Evolutionary conservation across 305 asterid genomes (phyloP).

Genomic region (Fraxinus velutina): DNA sequence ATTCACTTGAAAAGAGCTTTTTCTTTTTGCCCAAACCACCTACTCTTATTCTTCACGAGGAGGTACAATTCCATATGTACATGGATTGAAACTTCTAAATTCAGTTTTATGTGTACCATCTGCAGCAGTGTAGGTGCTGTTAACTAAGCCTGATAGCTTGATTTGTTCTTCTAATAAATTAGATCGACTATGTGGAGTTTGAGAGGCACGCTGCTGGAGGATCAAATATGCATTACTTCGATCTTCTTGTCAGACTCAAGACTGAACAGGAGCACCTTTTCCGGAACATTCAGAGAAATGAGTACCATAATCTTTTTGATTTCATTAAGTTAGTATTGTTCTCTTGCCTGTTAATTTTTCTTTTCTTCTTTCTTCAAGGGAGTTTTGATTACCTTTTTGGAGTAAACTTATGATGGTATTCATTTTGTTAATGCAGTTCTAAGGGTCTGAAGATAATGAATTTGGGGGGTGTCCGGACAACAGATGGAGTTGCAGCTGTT

Average conservation of each 20-base stretch:
- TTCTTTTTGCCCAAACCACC: slow-evolving; percentile 99
- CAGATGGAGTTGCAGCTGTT: slow-evolving; percentile 66
- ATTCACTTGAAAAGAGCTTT: slow-evolving; percentile 97
- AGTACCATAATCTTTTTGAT: slow-evolving; percentile 66
- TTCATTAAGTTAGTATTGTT: slow-evolving; percentile 62
- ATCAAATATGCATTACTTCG: slow-evolving; percentile 95
- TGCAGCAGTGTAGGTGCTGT: slow-evolving; percentile 10
- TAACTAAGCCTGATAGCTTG: slow-evolving; percentile 22
- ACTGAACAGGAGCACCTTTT: slow-evolving; percentile 96
- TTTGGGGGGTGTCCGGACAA: slow-evolving; percentile 40
- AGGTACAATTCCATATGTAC: slow-evolving; percentile 43
- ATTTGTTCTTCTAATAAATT: slow-evolving; percentile 13
- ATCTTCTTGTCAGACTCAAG: slow-evolving; percentile 83
- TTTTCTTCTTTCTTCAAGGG: slow-evolving; percentile 11
- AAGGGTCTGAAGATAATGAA: slow-evolving; percentile 82
- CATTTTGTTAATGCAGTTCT: slow-evolving; percentile 41
- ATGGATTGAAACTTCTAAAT: slow-evolving; percentile 5
- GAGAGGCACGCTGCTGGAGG: slow-evolving; percentile 98
- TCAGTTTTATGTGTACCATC: not conserved
- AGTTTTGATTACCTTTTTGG: slow-evolving; percentile 4
- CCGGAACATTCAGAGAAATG: slow-evolving; percentile 93
- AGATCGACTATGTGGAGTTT: slow-evolving; percentile 97
- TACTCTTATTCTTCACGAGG: slow-evolving; percentile 93
- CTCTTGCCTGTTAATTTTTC: slow-evolving; percentile 12
- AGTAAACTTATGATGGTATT: slow-evolving; percentile 14